phyloP scores from a whole-genome alignment of 768 basidiomycete genomes.

The Suillus hirtellus region DNA sequence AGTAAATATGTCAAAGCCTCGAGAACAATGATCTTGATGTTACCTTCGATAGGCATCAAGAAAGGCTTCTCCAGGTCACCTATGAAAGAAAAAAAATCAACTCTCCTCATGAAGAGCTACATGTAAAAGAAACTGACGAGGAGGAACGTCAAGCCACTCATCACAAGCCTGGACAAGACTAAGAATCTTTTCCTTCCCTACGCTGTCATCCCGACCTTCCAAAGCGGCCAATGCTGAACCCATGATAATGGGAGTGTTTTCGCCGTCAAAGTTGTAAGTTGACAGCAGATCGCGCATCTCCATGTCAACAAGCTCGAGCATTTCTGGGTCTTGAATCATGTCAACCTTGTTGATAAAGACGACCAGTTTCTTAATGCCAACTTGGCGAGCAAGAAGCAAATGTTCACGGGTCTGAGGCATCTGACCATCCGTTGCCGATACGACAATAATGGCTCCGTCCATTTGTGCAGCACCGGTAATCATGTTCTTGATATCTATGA shows the following conservation, averaged over 20 bases:
- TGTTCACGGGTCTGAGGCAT: conserved; percentile 99
- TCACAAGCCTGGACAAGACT: conserved; percentile 89
- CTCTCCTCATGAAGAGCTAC: conserved; percentile 7
- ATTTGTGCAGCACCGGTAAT: conserved; percentile 98
- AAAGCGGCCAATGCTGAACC: conserved; percentile 95
- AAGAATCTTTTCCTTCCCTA: conserved; percentile 77
- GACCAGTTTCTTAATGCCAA: conserved; percentile 95
- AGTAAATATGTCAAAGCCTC: conserved; percentile 1
- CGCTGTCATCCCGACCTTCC: conserved; percentile 78
- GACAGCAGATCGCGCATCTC: conserved; percentile 97
- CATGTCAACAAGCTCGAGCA: conserved; percentile 99
- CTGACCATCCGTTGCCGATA: conserved; percentile 97
- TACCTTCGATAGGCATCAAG: conserved; percentile 91
- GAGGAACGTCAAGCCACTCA: conserved; percentile 91
- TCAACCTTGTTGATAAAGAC: conserved; percentile 99
- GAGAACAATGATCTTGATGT: conserved; percentile 4
- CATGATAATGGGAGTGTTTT: conserved; percentile 97
- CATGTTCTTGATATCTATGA: conserved; percentile 93
- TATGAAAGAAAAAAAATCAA: conserved; percentile 27
- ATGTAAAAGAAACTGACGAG: conserved; percentile 53
- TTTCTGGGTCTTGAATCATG: conserved; percentile 93
- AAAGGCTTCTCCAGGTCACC: conserved; percentile 98
- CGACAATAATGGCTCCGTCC: conserved; percentile 95
- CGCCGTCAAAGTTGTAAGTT: conserved; percentile 94
- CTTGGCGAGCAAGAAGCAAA: conserved; percentile 94